A percentile compares a stretch with the other conserved stretches of the same genome.
Conservation (phyloP, 345 rosid species). For the Populus alba region DNA sequence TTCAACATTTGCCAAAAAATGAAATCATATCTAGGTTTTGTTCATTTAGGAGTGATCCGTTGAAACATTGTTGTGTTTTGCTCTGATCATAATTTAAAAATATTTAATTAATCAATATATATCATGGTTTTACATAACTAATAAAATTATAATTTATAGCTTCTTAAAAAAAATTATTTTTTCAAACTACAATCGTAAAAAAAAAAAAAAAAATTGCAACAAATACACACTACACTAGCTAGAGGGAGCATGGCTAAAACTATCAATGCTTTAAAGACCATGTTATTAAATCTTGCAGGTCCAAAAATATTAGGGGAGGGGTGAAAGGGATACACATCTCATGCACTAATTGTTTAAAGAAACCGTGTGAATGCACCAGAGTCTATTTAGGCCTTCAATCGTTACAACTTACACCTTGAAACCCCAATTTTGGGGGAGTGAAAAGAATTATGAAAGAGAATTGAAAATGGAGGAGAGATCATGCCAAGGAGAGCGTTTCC, state of each 20-base stretch:
- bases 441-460: constrained; percentile 9
- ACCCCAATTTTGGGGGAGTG: background rate
- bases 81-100: too few species aligned
- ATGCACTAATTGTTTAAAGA: background rate
- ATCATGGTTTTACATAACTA: too few species aligned
- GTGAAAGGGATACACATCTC: background rate
- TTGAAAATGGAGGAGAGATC: background rate
- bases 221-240: background rate
- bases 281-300: background rate
- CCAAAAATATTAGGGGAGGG: background rate
- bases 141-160: too few species aligned
- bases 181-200: too few species aligned
- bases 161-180: too few species aligned
- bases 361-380: background rate
- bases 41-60: too few species aligned
- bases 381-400: background rate
- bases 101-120: too few species aligned
- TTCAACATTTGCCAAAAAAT: background rate
- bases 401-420: background rate
- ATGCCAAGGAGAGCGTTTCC: background rate
- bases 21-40: too few species aligned
- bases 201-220: too few species aligned
- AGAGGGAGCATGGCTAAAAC: background rate
- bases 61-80: too few species aligned
- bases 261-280: background rate